Conservation (phyloP, 2,329 filamentous ascomycete species). For the Pseudogymnoascus sp. region DNA sequence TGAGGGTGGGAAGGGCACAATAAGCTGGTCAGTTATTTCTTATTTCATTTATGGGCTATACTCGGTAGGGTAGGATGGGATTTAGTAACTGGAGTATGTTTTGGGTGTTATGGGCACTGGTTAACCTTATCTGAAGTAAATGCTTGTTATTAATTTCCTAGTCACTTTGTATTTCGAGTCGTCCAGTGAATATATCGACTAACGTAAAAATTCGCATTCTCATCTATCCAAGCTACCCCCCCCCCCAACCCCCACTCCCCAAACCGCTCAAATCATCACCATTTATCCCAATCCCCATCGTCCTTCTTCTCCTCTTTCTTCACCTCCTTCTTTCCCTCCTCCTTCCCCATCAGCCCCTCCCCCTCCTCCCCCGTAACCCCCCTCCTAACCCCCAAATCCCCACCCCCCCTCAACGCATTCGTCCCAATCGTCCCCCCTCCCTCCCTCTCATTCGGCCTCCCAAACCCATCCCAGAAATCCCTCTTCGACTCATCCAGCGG, state of each 20-base stretch:
- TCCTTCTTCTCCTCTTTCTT: conserved; percentile 15
- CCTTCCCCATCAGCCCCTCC: not conserved
- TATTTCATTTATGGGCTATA: not conserved
- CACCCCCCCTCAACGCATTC: not conserved
- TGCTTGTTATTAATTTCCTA: not conserved
- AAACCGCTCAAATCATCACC: conserved; percentile 16
- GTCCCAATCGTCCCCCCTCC: not conserved
- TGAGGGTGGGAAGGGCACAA: not conserved
- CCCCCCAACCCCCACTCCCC: too few species aligned
- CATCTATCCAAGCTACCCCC: not conserved
- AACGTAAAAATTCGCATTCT: not conserved
- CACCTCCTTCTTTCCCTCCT: conserved; percentile 17
- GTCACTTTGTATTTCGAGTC: not conserved
- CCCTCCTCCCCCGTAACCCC: not conserved
- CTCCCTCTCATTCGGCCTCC: conserved; percentile 45
- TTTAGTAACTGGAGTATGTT: not conserved
- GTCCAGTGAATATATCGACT: not conserved
- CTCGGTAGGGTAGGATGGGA: not conserved
- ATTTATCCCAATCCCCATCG: conserved; percentile 23
- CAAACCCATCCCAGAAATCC: conserved; percentile 90
- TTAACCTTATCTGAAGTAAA: not conserved
- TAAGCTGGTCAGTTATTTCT: not conserved
- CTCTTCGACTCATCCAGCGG: conserved; percentile 56
- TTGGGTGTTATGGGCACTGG: not conserved
- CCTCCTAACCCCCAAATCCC: not conserved